Base-by-base conservation (phyloP, 441 rosid species). In the Metrosideros polymorpha region DNA sequence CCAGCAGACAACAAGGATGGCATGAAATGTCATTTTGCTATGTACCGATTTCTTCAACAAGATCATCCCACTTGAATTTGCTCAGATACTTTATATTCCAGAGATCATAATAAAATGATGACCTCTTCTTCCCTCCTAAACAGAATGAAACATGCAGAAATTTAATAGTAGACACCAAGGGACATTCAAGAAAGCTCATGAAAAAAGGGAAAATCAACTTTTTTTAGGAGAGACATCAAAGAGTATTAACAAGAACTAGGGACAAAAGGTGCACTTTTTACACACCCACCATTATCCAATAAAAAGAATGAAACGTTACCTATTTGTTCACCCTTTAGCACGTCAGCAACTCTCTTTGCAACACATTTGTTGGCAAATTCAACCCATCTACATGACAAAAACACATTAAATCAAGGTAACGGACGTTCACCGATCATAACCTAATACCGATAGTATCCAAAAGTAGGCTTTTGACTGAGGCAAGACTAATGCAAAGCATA, bases 41-140 rank as follows among this genome's bases (percentile, higher is more conserved):
- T 50, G 3, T 93, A 97, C 99, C 99, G 14, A 92, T 95, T 89
- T 97, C 99, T 86, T 92, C 96, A 5, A 95, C 94, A 84, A 96
- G 98, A 93, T 96, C 95, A 52, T 97, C 99, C 99, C 99, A 97
- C 87, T 94, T 95, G 92, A 97, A 97, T 91, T 96, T 95, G 86
- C 96, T 95, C 85, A 97, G 91, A 92, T 97, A 97, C 87, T 94
- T 97, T 88, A 95, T 96, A 92, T 96, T 97, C 99, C 99, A 96
- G 83, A 94, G 91, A 89, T 97, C 99, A 87, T 94, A 96, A 87
- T 92, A 95, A 84, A 93, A 91, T 4, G 94, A 77, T 12, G 98
- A 95, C 88, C 96, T 91, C 93, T 96, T 97, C 91, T 88, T 97
- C 66, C 99, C 99, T 84, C 99, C 99, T 95, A 84, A 84, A 85